phyloP scores from a whole-genome alignment of 257 asterid species.

The Ilex aquifolium region DNA sequence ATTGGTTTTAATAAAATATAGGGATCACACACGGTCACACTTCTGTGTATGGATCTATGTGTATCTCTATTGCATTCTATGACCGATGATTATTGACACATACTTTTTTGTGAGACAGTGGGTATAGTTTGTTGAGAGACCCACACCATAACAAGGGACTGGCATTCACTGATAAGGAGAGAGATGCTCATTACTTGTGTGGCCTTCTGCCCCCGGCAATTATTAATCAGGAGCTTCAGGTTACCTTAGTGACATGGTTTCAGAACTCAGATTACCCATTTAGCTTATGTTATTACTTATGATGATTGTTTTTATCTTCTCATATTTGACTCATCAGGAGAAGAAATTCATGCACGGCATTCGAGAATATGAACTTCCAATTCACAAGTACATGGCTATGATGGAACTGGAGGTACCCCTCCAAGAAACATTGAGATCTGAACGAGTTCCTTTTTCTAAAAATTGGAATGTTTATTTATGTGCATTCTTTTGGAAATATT shows the following conservation, averaged over 20 bases:
- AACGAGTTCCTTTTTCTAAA: too few relatives aligned
- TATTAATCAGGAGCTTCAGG: constrained; percentile 23
- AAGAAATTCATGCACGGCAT: constrained; percentile 51
- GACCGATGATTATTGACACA: too few relatives aligned
- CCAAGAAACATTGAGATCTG: not conserved
- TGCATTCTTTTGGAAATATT: too few relatives aligned
- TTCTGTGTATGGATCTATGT: too few relatives aligned
- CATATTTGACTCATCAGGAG: constrained; percentile 16
- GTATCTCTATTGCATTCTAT: too few relatives aligned
- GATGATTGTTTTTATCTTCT: not conserved
- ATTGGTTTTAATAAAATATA: too few relatives aligned
- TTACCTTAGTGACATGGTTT: not conserved
- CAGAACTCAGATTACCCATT: too few relatives aligned
- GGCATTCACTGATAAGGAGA: constrained; percentile 21
- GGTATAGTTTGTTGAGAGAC: constrained; percentile 22
- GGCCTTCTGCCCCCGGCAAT: constrained; percentile 25
- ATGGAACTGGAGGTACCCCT: constrained; percentile 73
- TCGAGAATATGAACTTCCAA: constrained; percentile 63
- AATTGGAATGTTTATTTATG: too few relatives aligned
- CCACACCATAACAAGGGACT: constrained; percentile 26
- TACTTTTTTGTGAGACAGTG: constrained; percentile 4
- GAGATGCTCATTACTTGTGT: constrained; percentile 25
- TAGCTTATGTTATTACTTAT: too few relatives aligned
- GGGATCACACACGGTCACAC: too few relatives aligned
- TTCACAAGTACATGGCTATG: constrained; percentile 77